A percentile compares a stretch with the other conserved stretches of the same genome.
Evolutionary conservation across 73 alveolate genomes (phyloP).

Genomic region (Breviolum minutum): DNA sequence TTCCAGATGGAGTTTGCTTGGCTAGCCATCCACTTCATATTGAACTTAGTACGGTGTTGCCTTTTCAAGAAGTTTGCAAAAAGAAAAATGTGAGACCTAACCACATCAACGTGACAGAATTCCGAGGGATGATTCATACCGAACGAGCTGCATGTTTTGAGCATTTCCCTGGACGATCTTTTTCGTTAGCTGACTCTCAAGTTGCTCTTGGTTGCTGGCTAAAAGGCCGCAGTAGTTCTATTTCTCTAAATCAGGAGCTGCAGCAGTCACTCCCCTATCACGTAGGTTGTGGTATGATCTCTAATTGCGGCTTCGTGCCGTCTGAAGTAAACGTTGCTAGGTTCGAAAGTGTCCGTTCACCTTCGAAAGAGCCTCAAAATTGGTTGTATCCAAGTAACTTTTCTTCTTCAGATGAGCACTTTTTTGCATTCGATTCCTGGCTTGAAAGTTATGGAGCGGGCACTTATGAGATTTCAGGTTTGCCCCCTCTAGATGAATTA

Average conservation of each 20-base stretch:
- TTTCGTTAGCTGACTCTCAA: neutral
- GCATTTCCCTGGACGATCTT: neutral
- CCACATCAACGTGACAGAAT: conserved; percentile 34
- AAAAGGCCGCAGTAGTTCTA: neutral
- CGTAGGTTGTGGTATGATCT: neutral
- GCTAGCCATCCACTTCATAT: neutral
- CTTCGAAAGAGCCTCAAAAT: neutral
- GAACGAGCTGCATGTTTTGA: neutral
- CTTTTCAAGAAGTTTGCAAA: neutral
- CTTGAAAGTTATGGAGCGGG: neutral
- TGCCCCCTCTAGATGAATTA: neutral
- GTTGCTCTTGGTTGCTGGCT: conserved; percentile 34
- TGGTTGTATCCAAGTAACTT: neutral
- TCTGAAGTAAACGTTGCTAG: neutral
- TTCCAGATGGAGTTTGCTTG: neutral
- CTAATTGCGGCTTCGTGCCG: neutral
- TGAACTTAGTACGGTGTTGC: neutral
- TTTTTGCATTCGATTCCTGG: neutral
- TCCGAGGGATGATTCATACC: neutral
- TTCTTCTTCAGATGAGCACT: neutral
- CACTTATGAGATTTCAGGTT: neutral
- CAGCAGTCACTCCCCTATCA: conserved; percentile 14
- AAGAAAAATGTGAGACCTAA: too few relatives aligned
- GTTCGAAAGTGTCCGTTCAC: neutral
- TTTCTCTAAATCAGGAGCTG: neutral